Conservation (phyloP, 2,329 filamentous ascomycete species). For the Colletotrichum destructivum region DNA sequence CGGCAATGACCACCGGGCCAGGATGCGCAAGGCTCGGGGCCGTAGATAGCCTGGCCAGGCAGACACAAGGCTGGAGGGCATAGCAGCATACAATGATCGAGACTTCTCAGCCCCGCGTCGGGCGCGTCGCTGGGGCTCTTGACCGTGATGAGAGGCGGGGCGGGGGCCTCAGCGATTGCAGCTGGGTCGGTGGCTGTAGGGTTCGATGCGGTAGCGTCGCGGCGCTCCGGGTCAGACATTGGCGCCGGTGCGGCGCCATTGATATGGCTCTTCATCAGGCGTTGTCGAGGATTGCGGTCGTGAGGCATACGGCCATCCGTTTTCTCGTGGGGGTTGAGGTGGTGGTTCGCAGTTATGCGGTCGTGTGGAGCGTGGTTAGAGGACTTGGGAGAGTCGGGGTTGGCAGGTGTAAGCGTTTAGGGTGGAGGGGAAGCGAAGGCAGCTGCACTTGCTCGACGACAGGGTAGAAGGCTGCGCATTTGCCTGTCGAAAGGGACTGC, state of each 20-base stretch:
- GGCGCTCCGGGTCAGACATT: conserved; percentile 32
- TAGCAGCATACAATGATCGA: conserved; percentile 80
- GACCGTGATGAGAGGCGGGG: conserved; percentile 35
- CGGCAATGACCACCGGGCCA: background rate
- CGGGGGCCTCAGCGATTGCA: conserved; percentile 22
- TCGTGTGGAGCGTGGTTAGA: conserved; percentile 11
- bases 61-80: conserved; percentile 21
- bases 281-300: conserved; percentile 33
- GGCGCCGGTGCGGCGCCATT: conserved; percentile 48
- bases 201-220: conserved; percentile 33
- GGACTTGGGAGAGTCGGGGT: conserved; percentile 2
- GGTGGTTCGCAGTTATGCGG: conserved; percentile 17
- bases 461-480: conserved; percentile 25
- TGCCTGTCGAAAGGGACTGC: background rate
- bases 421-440: conserved; percentile 25
- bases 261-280: conserved; percentile 52
- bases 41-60: background rate
- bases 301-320: conserved; percentile 41
- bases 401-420: conserved; percentile 28
- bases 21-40: conserved; percentile 23
- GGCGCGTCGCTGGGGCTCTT: conserved; percentile 36
- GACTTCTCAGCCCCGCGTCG: conserved; percentile 84
- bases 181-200: conserved; percentile 10
- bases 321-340: conserved; percentile 8
- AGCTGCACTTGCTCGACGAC: conserved; percentile 24